Evolutionary conservation across 2,329 filamentous ascomycete genomes (phyloP).

Genomic region (Nannizziopsis barbatae): DNA sequence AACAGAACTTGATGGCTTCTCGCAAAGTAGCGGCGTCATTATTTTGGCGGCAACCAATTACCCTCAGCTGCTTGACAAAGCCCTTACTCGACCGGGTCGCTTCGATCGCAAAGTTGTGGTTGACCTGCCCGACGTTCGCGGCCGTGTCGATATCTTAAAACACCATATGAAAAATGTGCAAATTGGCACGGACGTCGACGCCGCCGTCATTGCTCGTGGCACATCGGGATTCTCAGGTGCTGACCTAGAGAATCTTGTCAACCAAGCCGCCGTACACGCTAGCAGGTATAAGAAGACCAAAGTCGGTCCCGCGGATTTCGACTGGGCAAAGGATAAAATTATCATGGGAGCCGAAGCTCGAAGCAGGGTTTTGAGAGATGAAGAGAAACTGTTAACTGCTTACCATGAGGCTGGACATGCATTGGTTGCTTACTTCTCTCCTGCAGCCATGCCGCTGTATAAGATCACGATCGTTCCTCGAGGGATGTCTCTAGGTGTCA

Average conservation of each 20-base stretch:
- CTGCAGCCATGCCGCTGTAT: constrained; percentile 68
- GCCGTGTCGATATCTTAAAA: constrained; percentile 81
- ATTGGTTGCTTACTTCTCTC: constrained; percentile 73
- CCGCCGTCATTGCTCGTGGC: constrained; percentile 70
- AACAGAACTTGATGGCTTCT: constrained; percentile 93
- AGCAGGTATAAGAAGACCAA: constrained; percentile 69
- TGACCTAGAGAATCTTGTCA: constrained; percentile 91
- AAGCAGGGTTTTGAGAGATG: constrained; percentile 78
- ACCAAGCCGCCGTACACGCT: constrained; percentile 90
- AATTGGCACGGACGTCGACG: constrained; percentile 65
- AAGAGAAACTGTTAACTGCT: constrained; percentile 92
- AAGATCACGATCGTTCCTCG: constrained; percentile 96
- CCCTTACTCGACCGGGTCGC: constrained; percentile 81
- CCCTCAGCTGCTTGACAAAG: constrained; percentile 86
- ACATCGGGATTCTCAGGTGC: constrained; percentile 90
- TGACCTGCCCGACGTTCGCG: constrained; percentile 80
- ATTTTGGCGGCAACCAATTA: constrained; percentile 96
- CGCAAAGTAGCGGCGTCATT: constrained; percentile 87
- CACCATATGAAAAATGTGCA: constrained; percentile 92
- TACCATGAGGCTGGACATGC: constrained; percentile 96
- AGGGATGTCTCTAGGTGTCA: constrained; percentile 75
- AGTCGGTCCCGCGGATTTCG: constrained; percentile 70
- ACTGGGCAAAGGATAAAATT: constrained; percentile 97
- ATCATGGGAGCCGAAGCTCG: constrained; percentile 91
- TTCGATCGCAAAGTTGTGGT: constrained; percentile 92